Evolutionary conservation across 306 rosid species (phyloP), one percentile per base, ranked within the genome.

Genomic region (Mucuna pruriens): DNA sequence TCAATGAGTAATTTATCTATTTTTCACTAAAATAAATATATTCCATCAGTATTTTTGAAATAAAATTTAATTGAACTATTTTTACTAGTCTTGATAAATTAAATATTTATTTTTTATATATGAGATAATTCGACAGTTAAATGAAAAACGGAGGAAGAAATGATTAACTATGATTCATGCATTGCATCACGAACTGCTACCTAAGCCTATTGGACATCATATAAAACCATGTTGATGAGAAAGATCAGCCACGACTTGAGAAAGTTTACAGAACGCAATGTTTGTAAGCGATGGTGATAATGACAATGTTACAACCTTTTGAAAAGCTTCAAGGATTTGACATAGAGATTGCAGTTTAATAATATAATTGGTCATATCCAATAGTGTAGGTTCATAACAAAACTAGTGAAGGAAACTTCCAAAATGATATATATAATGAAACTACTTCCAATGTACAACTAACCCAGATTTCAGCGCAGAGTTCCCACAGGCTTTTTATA

Each of bases 401-500:
- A 42, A 68, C 40, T 31, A 23, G 7, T 20, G 23, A 74, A 62
- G 68, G 34, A 83, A 79, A 55, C 65, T 78, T 44, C 33, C 49
- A 25, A 44, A 23, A 49, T 65, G 29, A 44, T 33, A 9, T 39
- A 9, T 39, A 7, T 22, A 44, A 33, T 46, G 34, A 71, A 54
- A 60, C 66, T 5, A 70, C 72, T 70, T 76, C 12, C 38, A 11
- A 25, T 52, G 23, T 54, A 58, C 76, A 69, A 68, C 42, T 19
- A 36, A 20, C 34, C 15, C 55, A 52, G 15, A 39, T 66, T 75
- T 86, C 80, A 86, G 55, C 87, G 81, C 12, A 86, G 71, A 38
- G 87, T 86, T 63, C 90, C 87, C 51, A 86, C 67, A 1, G 90
- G 46, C 80, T 65, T 90, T 82, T 94, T 94, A 83, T 92, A 94